Evolutionary conservation across 2,329 filamentous ascomycete genomes (phyloP).

Genomic region (Macrophomina pseudophaseolina): DNA sequence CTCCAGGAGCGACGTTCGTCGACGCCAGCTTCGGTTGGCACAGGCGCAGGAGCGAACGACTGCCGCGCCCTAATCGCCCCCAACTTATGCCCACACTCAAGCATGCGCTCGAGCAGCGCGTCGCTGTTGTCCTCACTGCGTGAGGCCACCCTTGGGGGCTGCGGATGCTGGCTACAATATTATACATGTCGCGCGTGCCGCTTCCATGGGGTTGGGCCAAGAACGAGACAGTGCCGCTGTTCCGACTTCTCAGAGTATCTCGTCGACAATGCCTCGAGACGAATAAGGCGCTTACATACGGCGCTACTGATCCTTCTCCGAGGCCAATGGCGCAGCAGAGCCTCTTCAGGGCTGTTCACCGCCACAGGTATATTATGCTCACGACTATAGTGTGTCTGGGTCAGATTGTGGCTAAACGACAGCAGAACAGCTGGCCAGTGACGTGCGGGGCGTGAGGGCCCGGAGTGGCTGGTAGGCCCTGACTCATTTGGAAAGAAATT

Average conservation of each 20-base stretch:
- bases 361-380: neutral
- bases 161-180: neutral
- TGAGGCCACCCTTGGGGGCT: neutral
- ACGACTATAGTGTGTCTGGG: neutral
- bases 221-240: neutral
- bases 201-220: neutral
- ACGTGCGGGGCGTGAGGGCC: constrained; percentile 5
- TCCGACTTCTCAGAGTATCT: neutral
- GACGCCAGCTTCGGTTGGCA: too few species aligned
- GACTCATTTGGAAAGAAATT: constrained; percentile 9
- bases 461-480: constrained; percentile 8
- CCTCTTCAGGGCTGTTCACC: neutral
- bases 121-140: neutral
- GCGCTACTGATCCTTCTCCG: neutral
- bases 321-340: neutral
- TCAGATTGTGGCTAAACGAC: neutral
- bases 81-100: neutral
- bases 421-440: neutral
- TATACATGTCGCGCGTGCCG: neutral
- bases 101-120: neutral
- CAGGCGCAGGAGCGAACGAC: neutral
- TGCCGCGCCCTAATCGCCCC: neutral
- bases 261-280: neutral
- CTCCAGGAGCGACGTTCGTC: neutral
- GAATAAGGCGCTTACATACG: neutral